These are phyloP conservation scores for Trichosporon sp. DNA, from an alignment of 1,284 basidiomycete species.

Conservation along the genomic window DNA sequence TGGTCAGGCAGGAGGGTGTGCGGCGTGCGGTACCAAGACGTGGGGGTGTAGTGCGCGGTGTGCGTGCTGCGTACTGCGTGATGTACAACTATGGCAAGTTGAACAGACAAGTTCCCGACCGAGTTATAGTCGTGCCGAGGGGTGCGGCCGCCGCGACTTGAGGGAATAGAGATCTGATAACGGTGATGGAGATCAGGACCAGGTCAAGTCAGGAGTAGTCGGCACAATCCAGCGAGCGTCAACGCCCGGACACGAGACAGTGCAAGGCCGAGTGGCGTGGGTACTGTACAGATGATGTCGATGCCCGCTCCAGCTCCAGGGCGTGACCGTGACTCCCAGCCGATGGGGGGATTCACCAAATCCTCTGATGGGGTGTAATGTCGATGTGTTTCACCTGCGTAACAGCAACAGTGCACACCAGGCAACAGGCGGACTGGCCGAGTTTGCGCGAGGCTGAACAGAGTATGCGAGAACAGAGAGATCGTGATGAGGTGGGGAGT, in stretches of 20 bases:
- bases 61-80: background rate
- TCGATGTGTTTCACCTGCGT: constrained; percentile 14
- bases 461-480: background rate
- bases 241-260: background rate
- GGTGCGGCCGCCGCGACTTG: background rate
- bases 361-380: constrained; percentile 16
- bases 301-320: background rate
- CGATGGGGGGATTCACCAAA: constrained; percentile 11
- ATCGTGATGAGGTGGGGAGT: background rate
- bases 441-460: background rate
- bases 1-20: background rate
- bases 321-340: constrained; percentile 12
- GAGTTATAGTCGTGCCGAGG: background rate
- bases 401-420: background rate
- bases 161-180: background rate
- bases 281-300: constrained; percentile 1
- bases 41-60: background rate
- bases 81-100: background rate
- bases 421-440: background rate
- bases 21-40: background rate
- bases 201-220: background rate
- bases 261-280: constrained; percentile 13
- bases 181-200: background rate
- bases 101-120: background rate
- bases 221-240: background rate